Conservation (phyloP, 148 eudicot species). For the Nyssa sinensis region DNA sequence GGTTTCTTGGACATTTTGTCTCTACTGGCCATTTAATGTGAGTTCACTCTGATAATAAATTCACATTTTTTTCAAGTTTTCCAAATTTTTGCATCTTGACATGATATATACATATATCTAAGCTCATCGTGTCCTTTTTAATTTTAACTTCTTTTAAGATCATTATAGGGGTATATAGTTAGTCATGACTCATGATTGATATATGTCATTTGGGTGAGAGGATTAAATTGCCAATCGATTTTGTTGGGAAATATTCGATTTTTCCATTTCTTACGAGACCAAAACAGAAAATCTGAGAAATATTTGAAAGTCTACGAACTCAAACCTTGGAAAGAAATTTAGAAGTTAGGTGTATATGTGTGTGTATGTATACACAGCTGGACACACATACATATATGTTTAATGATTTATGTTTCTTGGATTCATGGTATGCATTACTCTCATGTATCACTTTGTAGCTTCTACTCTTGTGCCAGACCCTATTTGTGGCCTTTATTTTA, state of each 20-base stretch:
- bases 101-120: neutral
- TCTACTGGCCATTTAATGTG: conserved; percentile 77
- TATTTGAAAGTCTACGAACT: no score
- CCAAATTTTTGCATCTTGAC: neutral
- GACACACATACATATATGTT: no score
- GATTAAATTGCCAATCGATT: neutral
- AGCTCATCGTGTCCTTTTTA: no score
- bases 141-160: no score
- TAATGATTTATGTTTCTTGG: no score
- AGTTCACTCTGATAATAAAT: conserved; percentile 27
- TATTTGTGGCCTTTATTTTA: no score
- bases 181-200: neutral
- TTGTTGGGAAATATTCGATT: neutral
- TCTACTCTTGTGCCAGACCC: no score
- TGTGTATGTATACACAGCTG: no score
- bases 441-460: no score
- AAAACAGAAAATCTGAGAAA: neutral
- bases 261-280: neutral
- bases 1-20: conserved; percentile 61
- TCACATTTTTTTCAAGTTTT: neutral
- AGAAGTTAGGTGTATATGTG: no score
- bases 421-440: no score
- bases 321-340: no score
- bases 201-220: neutral
- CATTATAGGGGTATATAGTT: neutral